Conservation (phyloP, 1,139 yeast species). For the Hyphopichia fennica region DNA sequence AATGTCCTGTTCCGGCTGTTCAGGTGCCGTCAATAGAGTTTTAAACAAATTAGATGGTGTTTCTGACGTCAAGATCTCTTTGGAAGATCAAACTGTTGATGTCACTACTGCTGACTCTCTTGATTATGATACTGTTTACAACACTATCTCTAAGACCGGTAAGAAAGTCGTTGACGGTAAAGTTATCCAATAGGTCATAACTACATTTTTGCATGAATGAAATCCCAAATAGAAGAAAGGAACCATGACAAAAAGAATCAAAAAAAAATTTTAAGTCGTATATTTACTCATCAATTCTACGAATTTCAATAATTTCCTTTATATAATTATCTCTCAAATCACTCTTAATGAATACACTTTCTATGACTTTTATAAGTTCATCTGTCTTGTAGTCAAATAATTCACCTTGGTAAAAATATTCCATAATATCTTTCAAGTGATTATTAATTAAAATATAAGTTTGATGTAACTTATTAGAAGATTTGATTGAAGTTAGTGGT, state of each 20-base stretch:
- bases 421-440: slow-evolving; percentile 69
- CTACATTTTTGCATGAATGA: too few relatives aligned
- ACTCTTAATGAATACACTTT: slow-evolving; percentile 67
- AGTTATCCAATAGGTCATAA: slow-evolving; percentile 26
- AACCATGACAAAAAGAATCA: not conserved
- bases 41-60: slow-evolving; percentile 76
- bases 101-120: slow-evolving; percentile 59
- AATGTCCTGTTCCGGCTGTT: slow-evolving; percentile 87
- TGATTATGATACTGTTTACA: slow-evolving; percentile 73
- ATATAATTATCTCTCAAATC: slow-evolving; percentile 62
- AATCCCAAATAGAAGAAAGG: not conserved
- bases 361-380: slow-evolving; percentile 64
- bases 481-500: slow-evolving; percentile 19
- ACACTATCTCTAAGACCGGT: slow-evolving; percentile 86
- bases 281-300: slow-evolving; percentile 12
- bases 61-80: slow-evolving; percentile 65
- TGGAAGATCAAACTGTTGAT: slow-evolving; percentile 80
- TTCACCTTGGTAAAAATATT: slow-evolving; percentile 68
- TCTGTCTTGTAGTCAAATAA: slow-evolving; percentile 67
- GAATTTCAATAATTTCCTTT: slow-evolving; percentile 50
- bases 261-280: too few relatives aligned
- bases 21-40: slow-evolving; percentile 82
- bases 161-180: slow-evolving; percentile 75
- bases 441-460: slow-evolving; percentile 46
- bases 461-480: slow-evolving; percentile 46